A percentile compares a stretch with the other conserved stretches of the same genome.
Evolutionary conservation across 1,139 yeast species (phyloP).

Genomic region (Hansenula sp.): DNA sequence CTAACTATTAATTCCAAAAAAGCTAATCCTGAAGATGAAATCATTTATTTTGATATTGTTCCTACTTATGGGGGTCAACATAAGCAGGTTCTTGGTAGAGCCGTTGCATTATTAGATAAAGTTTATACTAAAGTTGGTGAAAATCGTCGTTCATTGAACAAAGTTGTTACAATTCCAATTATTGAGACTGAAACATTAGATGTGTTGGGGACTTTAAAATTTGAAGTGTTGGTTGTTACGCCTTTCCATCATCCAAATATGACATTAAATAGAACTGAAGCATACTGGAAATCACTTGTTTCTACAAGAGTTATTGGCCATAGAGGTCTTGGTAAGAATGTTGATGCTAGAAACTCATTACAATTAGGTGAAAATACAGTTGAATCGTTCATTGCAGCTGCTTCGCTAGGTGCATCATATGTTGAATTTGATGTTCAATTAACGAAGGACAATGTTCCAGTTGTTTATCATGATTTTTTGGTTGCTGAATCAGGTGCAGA

Average conservation of each 20-base stretch:
- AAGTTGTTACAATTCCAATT: slow-evolving; percentile 71
- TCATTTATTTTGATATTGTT: slow-evolving; percentile 77
- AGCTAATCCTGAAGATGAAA: slow-evolving; percentile 48
- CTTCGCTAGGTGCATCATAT: slow-evolving; percentile 86
- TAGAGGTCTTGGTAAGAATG: slow-evolving; percentile 91
- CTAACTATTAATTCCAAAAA: slow-evolving; percentile 61
- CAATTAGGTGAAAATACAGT: slow-evolving; percentile 96
- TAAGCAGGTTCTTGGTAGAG: slow-evolving; percentile 70
- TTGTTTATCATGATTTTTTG: slow-evolving; percentile 89
- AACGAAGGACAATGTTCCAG: slow-evolving; percentile 91
- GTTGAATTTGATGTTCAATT: slow-evolving; percentile 97
- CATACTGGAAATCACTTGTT: slow-evolving; percentile 89
- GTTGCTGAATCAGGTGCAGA: slow-evolving; percentile 97
- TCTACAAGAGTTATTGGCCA: slow-evolving; percentile 95
- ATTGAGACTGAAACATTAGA: slow-evolving; percentile 69
- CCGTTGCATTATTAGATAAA: slow-evolving; percentile 68
- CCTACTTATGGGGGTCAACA: slow-evolving; percentile 74
- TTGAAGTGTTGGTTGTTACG: slow-evolving; percentile 69
- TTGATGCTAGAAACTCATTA: slow-evolving; percentile 63
- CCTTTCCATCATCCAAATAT: slow-evolving; percentile 74
- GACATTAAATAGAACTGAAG: slow-evolving; percentile 66
- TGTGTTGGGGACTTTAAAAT: slow-evolving; percentile 71
- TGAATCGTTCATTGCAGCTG: slow-evolving; percentile 94
- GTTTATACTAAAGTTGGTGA: slow-evolving; percentile 70
- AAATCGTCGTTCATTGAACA: slow-evolving; percentile 64